Base-by-base conservation (phyloP, 1,284 basidiomycete genomes). In the Puccinia novopanici region DNA sequence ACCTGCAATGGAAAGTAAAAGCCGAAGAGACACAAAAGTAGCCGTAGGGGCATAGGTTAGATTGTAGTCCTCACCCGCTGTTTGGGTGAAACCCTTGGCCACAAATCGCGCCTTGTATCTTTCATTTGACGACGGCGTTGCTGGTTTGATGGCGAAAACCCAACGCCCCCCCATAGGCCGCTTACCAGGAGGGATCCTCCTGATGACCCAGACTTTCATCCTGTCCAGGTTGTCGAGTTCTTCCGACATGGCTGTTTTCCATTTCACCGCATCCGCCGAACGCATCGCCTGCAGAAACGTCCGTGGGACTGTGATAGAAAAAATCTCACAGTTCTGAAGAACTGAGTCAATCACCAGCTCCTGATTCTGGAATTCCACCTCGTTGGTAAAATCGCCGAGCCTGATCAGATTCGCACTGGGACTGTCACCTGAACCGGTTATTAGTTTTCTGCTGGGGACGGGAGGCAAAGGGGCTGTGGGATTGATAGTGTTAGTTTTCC, bases 71-170 rank as follows among this genome's bases (percentile, higher is more conserved):
- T 55, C 8, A 4, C 72, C 72, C 5, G 48, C 19, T 4, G 8
- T 17, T 55, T 74, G 72, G 4, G 4, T 74, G 54, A 55, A 74
- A 19, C 72, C 73, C 40, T 75, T 50, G 4, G 73, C 71, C 3
- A 73, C 71, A 13, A 52, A 55, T 3, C 42, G 42, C 4, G 71
- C 71, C 34, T 73, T 73, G 27, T 45, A 71, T 4, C 34, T 45
- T 45, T 6, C 8, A 15, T 3, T 22, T 24, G 3, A 15, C 45
- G 19, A 2, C 5, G 22, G 9, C 48, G n/a, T 54, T 40, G 8
- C 6, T 10, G n/a, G n/a, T 57, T 74, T 74, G 9, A 57, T 22
- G 1, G 71, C 27, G 37, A 74, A 59, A 22, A 57, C 52, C 71
- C 54, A 57, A 1, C 37, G 50, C 15, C 50, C 50, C 5, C 34